Evolutionary conservation across 1,139 yeast genomes (phyloP).

Genomic region (Hyphopichia khmerensis): DNA sequence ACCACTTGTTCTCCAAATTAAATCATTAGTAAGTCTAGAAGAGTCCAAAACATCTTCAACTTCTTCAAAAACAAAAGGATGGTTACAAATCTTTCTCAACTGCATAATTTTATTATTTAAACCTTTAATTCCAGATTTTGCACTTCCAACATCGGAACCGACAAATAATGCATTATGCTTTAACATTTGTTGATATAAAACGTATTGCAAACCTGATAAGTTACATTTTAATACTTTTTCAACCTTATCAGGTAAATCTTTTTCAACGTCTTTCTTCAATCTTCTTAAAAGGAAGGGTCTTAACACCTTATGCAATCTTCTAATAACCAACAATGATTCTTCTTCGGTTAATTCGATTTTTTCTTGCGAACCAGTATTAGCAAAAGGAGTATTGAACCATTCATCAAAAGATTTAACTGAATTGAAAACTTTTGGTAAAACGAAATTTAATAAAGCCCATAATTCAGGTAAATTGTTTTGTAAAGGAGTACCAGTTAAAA

Average conservation of each 20-base stretch:
- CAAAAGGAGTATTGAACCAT: constrained; percentile 86
- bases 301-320: constrained; percentile 93
- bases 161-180: constrained; percentile 65
- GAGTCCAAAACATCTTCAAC: constrained; percentile 89
- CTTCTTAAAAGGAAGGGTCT: constrained; percentile 93
- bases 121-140: constrained; percentile 69
- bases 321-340: constrained; percentile 88
- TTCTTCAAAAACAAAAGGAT: constrained; percentile 95
- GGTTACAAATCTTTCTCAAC: constrained; percentile 92
- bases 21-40: constrained; percentile 60
- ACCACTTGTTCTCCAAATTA: constrained; percentile 76
- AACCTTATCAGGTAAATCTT: constrained; percentile 92
- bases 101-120: constrained; percentile 94
- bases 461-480: constrained; percentile 83
- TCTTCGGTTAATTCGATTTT: constrained; percentile 82
- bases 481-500: constrained; percentile 84
- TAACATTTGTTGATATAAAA: constrained; percentile 77
- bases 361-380: constrained; percentile 79
- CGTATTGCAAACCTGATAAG: constrained; percentile 82
- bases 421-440: constrained; percentile 76
- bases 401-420: constrained; percentile 86
- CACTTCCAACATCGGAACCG: constrained; percentile 43
- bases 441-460: constrained; percentile 80
- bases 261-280: constrained; percentile 95
- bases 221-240: constrained; percentile 95